These are phyloP conservation scores for Schizosaccharomyces lindneri DNA, from an alignment of 805 yeast species.

Conservation along the genomic window DNA sequence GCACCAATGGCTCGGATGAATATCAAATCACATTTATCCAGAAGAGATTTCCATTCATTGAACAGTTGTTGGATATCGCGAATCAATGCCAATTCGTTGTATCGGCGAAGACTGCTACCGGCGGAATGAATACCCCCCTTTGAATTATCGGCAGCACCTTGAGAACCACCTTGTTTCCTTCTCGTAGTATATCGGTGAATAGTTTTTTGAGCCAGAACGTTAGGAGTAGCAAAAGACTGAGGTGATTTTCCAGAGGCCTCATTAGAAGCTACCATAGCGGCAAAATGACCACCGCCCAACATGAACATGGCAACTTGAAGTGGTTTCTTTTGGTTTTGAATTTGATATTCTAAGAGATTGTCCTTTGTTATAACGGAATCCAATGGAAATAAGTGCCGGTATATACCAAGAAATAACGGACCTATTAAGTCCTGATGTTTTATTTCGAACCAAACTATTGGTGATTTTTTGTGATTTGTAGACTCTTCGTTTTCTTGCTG, in stretches of 20 bases:
- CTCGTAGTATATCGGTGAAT: slow-evolving; percentile 89
- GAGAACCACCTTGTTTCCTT: slow-evolving; percentile 94
- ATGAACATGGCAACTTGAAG: slow-evolving; percentile 51
- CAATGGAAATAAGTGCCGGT: background rate
- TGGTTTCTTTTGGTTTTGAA: background rate
- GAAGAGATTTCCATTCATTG: slow-evolving; percentile 33
- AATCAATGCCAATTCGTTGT: slow-evolving; percentile 64
- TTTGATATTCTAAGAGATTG: background rate
- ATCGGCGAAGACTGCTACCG: slow-evolving; percentile 70
- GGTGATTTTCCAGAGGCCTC: slow-evolving; percentile 24
- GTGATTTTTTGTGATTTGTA: background rate
- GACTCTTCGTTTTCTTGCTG: background rate
- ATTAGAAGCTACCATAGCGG: slow-evolving; percentile 78
- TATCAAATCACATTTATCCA: slow-evolving; percentile 40
- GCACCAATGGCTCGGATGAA: slow-evolving; percentile 64
- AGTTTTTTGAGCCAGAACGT: slow-evolving; percentile 49
- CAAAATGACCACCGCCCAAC: slow-evolving; percentile 97
- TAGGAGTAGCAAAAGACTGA: slow-evolving; percentile 20
- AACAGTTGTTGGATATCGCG: slow-evolving; percentile 54
- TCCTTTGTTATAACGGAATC: background rate
- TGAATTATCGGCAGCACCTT: slow-evolving; percentile 73
- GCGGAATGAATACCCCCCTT: slow-evolving; percentile 92
- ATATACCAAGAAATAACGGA: background rate
- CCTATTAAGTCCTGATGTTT: background rate
- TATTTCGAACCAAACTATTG: background rate